Base-by-base conservation (phyloP, 2,329 filamentous ascomycete species). In the Proliferodiscus dingleyae region DNA sequence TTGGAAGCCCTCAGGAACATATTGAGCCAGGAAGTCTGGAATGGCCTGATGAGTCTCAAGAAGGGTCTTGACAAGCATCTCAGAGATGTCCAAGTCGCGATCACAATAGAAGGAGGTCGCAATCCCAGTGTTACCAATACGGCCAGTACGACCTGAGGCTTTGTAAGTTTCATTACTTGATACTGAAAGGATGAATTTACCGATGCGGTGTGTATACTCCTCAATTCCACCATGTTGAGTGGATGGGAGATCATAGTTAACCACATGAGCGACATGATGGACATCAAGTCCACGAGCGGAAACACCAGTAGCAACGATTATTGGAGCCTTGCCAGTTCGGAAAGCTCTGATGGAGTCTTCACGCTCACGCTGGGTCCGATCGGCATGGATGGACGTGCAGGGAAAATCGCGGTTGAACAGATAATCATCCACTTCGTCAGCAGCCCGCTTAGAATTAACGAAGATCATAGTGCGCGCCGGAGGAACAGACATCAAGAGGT, bases 121-220 rank as follows among this genome's bases (percentile, higher is more conserved):
- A 4, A 89, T 70, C 15, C 93, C 93, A 36, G 78, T 75, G 56
- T 95, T 87, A 2, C 93, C 93, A 61, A 96, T 96, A 43, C 93
- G 88, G 44, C 87, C 93, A 56, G 93, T 98, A 50, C 93, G 90
- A 51, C 93, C 85, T 89, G 49, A 41, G 1, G 16, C 54, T 19
- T 43, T 49, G 32, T 54, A 49, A 58, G 33, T 33, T 13, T 15
- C 10, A 13, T 30, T 16, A 28, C 28, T n/a, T 16, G 21, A 15
- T 33, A 38, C 28, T 29, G 18, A 28, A 11, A 11, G 15, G 15
- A 22, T 21, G 5, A 19, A 61, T 74, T 68, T 79, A 88, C 86
- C 93, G 62, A 97, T 97, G 10, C 93, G 88, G 62, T 98, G 93
- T 21, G 86, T 82, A 58, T 97, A 98, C 64, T 97, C 93, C 39